Evolutionary conservation across 371 early-diverging fungal genomes (phyloP), one percentile per base, ranked within the genome.

Genomic region (Mortierella sp.): DNA sequence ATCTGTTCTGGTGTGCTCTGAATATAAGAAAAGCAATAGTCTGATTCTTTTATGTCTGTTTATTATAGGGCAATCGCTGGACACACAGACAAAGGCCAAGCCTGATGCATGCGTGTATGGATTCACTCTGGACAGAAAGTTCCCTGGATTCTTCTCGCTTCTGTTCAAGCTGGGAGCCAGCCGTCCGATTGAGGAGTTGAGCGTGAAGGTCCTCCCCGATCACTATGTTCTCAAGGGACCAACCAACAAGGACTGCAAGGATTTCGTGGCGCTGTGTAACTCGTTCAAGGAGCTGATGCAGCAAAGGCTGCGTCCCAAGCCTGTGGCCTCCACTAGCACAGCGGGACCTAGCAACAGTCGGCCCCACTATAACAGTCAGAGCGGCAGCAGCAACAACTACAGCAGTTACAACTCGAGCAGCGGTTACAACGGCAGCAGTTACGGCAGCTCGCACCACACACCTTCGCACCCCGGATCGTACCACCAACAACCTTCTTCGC

Each of bases 21-120:
- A 1, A 38, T 68, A 11, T 21, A 27, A 0, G 3, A 18, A 35
- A 35, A 18, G 29, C 43, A 16, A 16, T 55, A 21, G 0, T 16
- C 48, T 48, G 3, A 77, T 35, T 11, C 43, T 60, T 46, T 44
- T 58, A 12, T 35, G 7, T 51, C 7, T 27, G 4, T 48, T 29
- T 1, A n/a, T 18, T 68, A 27, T 60, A 83, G 83, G 72, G 32
- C 80, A 79, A 68, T 77, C 74, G 41, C 55, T 86, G 68, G 87
- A 86, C 12, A 86, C 87, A 1, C 80, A 79, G 32, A 86, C 87
- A 24, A 82, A 82, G 71, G 87, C 87, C 5, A 86, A 86, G 80
- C 82, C 87, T 5, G 71, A 72, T 12, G 63, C 87, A 3, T 82
- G 82, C 7, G 87, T 86, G 6, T 86, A 86, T 60, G 87, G 87